phyloP scores from a whole-genome alignment of 192 early-diverging fungal species.

The Chytriomyces sp. region DNA sequence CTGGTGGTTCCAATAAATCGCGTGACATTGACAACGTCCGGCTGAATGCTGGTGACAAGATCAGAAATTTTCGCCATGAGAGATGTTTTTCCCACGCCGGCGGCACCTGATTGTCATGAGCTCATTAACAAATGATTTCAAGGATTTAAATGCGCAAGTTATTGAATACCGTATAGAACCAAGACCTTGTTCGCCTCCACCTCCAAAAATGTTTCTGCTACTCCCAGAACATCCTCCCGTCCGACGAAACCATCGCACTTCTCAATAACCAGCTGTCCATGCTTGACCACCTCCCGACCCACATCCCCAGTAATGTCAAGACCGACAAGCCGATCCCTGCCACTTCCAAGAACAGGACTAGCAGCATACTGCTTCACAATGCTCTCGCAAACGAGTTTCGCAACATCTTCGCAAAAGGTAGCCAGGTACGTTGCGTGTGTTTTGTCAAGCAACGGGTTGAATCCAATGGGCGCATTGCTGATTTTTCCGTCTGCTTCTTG shows the following conservation, averaged over 20 bases:
- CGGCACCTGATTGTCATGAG: conserved; percentile 15
- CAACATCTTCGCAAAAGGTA: conserved; percentile 33
- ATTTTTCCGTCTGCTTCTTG: too few species aligned
- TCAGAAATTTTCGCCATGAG: conserved; percentile 26
- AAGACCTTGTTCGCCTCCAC: conserved; percentile 1
- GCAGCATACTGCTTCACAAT: conserved; percentile 30
- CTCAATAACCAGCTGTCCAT: conserved; percentile 9
- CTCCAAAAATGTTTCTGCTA: conserved; percentile 16
- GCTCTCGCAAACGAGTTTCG: conserved; percentile 31
- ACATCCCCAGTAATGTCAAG: not conserved
- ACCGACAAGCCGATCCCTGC: not conserved
- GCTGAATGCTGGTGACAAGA: not conserved
- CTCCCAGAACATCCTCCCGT: conserved; percentile 11
- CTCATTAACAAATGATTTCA: not conserved
- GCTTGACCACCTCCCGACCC: conserved; percentile 24
- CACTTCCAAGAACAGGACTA: not conserved
- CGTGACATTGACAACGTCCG: conserved; percentile 12
- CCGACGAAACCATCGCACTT: conserved; percentile 35
- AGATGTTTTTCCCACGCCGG: conserved; percentile 38
- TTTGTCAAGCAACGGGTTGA: conserved; percentile 17
- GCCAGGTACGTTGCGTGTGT: conserved; percentile 29
- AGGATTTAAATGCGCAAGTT: not conserved
- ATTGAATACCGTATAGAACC: conserved; percentile 27
- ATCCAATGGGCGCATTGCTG: not conserved
- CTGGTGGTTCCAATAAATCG: conserved; percentile 25